A percentile compares a stretch with the other conserved stretches of the same genome.
Conservation (phyloP, 768 basidiomycete genomes). For the Auriscalpium orientale region DNA sequence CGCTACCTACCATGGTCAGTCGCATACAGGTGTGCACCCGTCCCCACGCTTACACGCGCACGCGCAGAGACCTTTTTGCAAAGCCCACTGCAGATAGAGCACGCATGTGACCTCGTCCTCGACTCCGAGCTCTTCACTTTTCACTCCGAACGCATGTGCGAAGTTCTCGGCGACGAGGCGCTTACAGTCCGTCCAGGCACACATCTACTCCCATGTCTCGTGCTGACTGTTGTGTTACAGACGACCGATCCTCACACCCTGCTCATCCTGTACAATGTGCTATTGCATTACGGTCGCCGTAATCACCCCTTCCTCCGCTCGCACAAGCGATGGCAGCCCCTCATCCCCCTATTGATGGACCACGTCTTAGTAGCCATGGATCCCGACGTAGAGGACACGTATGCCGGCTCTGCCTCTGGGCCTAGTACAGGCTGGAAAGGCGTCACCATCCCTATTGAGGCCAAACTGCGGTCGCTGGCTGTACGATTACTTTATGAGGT, state of each 20-base stretch:
- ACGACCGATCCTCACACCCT: slow-evolving; percentile 82
- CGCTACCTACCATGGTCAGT: slow-evolving; percentile 79
- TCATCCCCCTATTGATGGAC: slow-evolving; percentile 80
- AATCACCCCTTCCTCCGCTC: slow-evolving; percentile 66
- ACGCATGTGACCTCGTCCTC: slow-evolving; percentile 70
- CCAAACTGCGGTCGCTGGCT: slow-evolving; percentile 64
- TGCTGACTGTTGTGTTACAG: slow-evolving; percentile 27
- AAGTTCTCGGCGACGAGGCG: slow-evolving; percentile 64
- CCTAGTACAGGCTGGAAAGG: slow-evolving; percentile 19
- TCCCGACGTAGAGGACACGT: slow-evolving; percentile 51
- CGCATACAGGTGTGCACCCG: not conserved
- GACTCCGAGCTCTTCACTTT: slow-evolving; percentile 84
- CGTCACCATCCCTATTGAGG: slow-evolving; percentile 67
- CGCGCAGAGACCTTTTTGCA: slow-evolving; percentile 75
- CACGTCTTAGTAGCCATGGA: slow-evolving; percentile 79
- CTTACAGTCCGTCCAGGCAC: slow-evolving; percentile 42
- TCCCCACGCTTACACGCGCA: not conserved
- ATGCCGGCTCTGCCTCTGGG: slow-evolving; percentile 28
- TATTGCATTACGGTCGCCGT: slow-evolving; percentile 70
- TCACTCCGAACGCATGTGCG: slow-evolving; percentile 89
- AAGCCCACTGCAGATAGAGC: slow-evolving; percentile 74
- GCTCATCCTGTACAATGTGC: slow-evolving; percentile 69
- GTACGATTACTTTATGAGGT: slow-evolving; percentile 85
- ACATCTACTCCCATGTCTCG: not conserved
- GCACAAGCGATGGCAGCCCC: slow-evolving; percentile 74